phyloP scores from a whole-genome alignment of 352 stramenopile genomes.

The Pseudoperonospora humuli region DNA sequence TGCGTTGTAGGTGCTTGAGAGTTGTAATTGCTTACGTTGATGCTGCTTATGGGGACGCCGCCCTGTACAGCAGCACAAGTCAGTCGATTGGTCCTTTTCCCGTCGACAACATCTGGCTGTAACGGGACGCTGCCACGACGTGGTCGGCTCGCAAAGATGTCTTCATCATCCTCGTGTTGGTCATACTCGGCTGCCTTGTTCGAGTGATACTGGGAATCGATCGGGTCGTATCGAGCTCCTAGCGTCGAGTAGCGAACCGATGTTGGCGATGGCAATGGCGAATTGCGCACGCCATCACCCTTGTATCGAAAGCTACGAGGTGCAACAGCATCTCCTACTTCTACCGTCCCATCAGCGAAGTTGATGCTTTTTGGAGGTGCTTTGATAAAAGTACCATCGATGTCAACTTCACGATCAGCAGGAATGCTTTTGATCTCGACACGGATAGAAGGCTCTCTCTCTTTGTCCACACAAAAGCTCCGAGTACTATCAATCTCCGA shows the following conservation, averaged over 20 bases:
- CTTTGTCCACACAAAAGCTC: constrained; percentile 56
- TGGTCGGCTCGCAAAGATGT: constrained; percentile 15
- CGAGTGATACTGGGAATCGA: constrained; percentile 64
- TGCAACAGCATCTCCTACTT: constrained; percentile 41
- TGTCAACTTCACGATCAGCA: constrained; percentile 35
- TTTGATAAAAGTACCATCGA: constrained; percentile 20
- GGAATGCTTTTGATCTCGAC: constrained; percentile 50
- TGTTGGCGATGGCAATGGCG: constrained; percentile 31
- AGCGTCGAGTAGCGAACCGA: constrained; percentile 46
- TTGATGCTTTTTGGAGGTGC: constrained; percentile 67
- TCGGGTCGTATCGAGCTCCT: constrained; percentile 55
- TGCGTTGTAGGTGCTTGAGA: constrained; percentile 12
- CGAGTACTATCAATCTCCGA: constrained; percentile 10
- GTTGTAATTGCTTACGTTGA: constrained; percentile 20
- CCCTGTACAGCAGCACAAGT: background rate
- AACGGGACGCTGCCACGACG: constrained; percentile 39
- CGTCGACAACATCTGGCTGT: constrained; percentile 11
- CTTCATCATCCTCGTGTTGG: constrained; percentile 30
- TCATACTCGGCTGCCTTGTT: constrained; percentile 66
- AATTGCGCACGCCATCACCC: constrained; percentile 30
- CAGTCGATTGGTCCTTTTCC: constrained; percentile 4
- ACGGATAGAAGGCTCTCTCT: constrained; percentile 32
- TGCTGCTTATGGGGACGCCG: constrained; percentile 28
- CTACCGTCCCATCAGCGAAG: constrained; percentile 43
- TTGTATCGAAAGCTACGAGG: constrained; percentile 65